Evolutionary conservation across 148 eudicot genomes (phyloP).

Genomic region (Rhododendron mucronatum): DNA sequence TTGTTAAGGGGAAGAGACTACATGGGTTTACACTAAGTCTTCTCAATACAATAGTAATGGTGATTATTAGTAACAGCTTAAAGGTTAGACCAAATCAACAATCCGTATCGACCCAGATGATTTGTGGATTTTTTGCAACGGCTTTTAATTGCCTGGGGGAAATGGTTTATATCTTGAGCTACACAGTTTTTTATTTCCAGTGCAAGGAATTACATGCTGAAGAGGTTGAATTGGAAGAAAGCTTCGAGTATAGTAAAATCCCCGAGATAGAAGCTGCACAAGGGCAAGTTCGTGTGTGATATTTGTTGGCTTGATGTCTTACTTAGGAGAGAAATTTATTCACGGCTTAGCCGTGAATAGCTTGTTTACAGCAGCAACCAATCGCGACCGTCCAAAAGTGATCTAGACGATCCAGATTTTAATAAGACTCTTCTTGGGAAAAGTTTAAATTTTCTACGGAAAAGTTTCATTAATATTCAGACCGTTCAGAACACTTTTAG

Average conservation of each 20-base stretch:
- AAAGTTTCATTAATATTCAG: no score
- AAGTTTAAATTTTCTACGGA: no score
- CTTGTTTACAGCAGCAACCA: no score
- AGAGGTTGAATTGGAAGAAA: constrained; percentile 19
- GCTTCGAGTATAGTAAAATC: constrained; percentile 8
- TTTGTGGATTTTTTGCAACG: neutral
- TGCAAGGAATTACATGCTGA: constrained; percentile 8
- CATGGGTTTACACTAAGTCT: constrained; percentile 29
- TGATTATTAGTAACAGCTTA: neutral
- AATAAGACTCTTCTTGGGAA: no score
- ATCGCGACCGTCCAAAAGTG: no score
- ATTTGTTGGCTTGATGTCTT: neutral
- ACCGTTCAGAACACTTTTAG: no score
- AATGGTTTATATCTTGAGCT: constrained; percentile 8
- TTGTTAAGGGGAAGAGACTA: constrained; percentile 38
- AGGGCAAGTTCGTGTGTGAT: neutral
- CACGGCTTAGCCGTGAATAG: no score
- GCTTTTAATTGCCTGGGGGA: neutral
- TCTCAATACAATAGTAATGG: neutral
- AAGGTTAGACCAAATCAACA: constrained; percentile 4
- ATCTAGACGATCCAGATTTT: no score
- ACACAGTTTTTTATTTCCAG: constrained; percentile 27
- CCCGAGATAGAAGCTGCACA: neutral
- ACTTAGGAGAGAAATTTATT: no score
- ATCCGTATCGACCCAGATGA: constrained; percentile 1